Evolutionary conservation across 768 basidiomycete genomes (phyloP).

Genomic region (Trametes elegans): DNA sequence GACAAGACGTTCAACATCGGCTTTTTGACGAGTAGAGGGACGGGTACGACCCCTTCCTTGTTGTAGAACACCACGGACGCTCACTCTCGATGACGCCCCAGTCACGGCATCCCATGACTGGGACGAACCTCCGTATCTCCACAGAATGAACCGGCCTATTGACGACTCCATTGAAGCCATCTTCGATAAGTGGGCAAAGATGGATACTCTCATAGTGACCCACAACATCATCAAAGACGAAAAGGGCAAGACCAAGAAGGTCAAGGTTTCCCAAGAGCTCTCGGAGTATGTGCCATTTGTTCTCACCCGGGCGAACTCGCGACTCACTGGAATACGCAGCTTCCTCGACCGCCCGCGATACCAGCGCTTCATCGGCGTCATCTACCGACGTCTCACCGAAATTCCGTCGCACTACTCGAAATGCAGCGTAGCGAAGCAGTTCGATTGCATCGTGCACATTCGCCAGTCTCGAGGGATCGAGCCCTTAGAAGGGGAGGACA

Average conservation of each 20-base stretch:
- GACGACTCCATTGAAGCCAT: constrained; percentile 24
- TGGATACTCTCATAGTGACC: constrained; percentile 22
- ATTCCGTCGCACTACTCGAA: constrained; percentile 29
- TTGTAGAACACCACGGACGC: not conserved
- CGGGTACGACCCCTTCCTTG: no score
- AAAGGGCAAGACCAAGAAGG: constrained; percentile 19
- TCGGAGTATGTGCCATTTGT: constrained; percentile 18
- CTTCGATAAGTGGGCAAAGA: constrained; percentile 22
- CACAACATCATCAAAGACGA: constrained; percentile 16
- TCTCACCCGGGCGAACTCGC: not conserved
- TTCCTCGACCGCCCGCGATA: constrained; percentile 25
- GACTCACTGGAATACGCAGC: constrained; percentile 7
- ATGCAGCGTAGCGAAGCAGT: constrained; percentile 28
- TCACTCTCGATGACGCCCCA: not conserved
- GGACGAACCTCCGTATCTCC: constrained; percentile 27
- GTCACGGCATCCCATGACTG: constrained; percentile 30
- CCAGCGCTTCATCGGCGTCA: constrained; percentile 32
- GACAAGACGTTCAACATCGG: constrained; percentile 30
- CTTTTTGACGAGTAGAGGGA: constrained; percentile 28
- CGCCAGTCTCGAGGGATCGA: constrained; percentile 23
- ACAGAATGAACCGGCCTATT: constrained; percentile 25
- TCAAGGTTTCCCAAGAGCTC: constrained; percentile 19
- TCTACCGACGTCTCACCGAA: constrained; percentile 28
- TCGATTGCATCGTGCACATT: constrained; percentile 26
- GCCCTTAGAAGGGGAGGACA: constrained; percentile 24